Evolutionary conservation across 306 rosid species (phyloP), one percentile per base, ranked within the genome.

Genomic region (Gillenia trifoliata): DNA sequence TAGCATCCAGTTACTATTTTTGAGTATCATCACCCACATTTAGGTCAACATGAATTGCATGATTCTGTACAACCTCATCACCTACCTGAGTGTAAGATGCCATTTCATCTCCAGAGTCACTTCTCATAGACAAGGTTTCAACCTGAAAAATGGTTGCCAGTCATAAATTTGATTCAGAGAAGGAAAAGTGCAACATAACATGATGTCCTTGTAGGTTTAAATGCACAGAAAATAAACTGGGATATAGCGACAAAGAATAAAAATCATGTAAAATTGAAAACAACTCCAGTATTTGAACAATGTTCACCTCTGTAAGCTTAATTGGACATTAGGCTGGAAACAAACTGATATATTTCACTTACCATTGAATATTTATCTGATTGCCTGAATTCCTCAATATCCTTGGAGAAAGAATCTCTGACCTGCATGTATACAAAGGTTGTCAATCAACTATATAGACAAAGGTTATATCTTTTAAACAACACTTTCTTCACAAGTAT

Each of bases 71-170:
- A 71, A 64, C 81, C 74, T 76, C 83, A 26, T 70, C 86, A 65
- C 75, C 78, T 76, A 64, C 79, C 82, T 83, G 73, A 34, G 79
- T 68, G 81, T 65, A 72, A 59, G 85, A 83, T 71, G 82, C 64
- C 23, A 77, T 76, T 57, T 88, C 92, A 75, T 89, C 92, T 76
- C 85, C 85, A 63, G 72, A 82, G 41, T 86, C 87, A 82, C 87
- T 86, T 83, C 69, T 79, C 75, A 78, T 63, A 66, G 88, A 86
- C 63, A 83, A 62, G 52, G 80, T 77, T 78, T 88, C 88, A 75
- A 81, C 85, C 97, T 93, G 86, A 22, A 80, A 83, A 45, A 28
- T 55, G 60, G 23, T 20, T 73, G 75, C 64, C 65, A 73, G 60
- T 40, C 72, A 75, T 73, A 64, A 67, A 57, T 16, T 6, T 49